phyloP scores from a whole-genome alignment of 139 green algal species.

The Coccomyxa sp. region DNA sequence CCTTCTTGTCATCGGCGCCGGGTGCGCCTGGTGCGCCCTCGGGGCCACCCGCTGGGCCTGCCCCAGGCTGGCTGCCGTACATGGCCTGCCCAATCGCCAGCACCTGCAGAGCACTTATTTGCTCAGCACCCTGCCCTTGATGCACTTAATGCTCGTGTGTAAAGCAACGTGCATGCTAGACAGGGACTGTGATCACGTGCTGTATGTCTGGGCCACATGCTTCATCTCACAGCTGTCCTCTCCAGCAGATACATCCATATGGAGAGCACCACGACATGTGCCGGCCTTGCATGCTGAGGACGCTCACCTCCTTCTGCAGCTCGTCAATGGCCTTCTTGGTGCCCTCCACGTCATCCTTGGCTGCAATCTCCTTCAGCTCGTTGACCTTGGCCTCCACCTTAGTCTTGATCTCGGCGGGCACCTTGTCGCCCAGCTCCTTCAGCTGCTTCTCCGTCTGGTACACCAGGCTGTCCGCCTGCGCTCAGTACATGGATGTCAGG shows the following conservation, averaged over 20 bases:
- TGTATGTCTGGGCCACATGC: too few species aligned
- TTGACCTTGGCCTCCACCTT: constrained; percentile 85
- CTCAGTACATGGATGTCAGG: too few species aligned
- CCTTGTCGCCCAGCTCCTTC: constrained; percentile 96
- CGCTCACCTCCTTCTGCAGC: constrained; percentile 89
- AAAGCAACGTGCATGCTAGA: too few species aligned
- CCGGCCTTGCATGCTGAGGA: constrained; percentile 45
- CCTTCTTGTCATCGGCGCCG: constrained; percentile 28
- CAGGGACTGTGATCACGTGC: too few species aligned
- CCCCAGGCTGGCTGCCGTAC: constrained; percentile 61
- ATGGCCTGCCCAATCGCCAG: constrained; percentile 92
- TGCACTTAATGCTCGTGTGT: too few species aligned
- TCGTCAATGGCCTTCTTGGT: constrained; percentile 91
- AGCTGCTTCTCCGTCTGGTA: constrained; percentile 99
- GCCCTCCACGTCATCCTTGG: constrained; percentile 58
- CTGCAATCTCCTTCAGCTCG: constrained; percentile 65
- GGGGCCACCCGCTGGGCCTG: constrained; percentile 21
- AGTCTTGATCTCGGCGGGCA: constrained; percentile 72
- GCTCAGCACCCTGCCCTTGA: too few species aligned
- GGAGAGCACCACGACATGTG: background rate
- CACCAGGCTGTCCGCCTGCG: constrained; percentile 79
- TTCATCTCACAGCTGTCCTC: background rate
- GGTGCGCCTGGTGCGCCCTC: constrained; percentile 23
- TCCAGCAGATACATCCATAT: background rate
- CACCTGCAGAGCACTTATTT: too few species aligned